These are phyloP conservation scores for Nakazawaea molendinolei DNA, from an alignment of 805 yeast species.

Conservation along the genomic window DNA sequence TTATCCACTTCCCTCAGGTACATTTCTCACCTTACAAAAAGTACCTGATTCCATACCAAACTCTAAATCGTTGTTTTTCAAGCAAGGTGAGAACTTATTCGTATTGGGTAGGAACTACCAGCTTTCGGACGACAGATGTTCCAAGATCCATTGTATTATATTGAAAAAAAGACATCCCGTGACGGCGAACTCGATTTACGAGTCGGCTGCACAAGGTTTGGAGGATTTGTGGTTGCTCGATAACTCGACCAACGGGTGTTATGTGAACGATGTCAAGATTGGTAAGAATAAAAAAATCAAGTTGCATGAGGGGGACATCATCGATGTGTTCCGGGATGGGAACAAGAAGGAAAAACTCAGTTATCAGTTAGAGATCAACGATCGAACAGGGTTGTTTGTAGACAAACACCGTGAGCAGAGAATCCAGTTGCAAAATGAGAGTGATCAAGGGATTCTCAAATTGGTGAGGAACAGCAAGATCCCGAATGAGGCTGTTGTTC, in stretches of 20 bases:
- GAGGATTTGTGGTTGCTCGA: slow-evolving; percentile 80
- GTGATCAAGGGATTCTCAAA: slow-evolving; percentile 6
- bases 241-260: slow-evolving; percentile 74
- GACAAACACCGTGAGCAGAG: not conserved
- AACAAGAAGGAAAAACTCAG: slow-evolving; percentile 44
- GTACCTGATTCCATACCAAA: slow-evolving; percentile 35
- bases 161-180: slow-evolving; percentile 57
- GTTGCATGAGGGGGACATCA: slow-evolving; percentile 56
- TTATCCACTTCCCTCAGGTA: slow-evolving; percentile 36
- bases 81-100: slow-evolving; percentile 61
- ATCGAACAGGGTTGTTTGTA: slow-evolving; percentile 58
- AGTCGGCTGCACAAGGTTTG: slow-evolving; percentile 66
- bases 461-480: slow-evolving; percentile 3
- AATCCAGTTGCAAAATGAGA: slow-evolving; percentile 8
- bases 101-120: slow-evolving; percentile 69
- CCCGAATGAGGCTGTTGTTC: not conserved
- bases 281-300: slow-evolving; percentile 58
- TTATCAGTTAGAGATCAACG: slow-evolving; percentile 46
- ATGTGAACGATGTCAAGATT: slow-evolving; percentile 51
- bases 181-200: slow-evolving; percentile 43
- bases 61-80: slow-evolving; percentile 44
- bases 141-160: slow-evolving; percentile 77
- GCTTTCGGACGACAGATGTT: slow-evolving; percentile 68
- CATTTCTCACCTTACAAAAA: slow-evolving; percentile 57
- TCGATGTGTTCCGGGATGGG: slow-evolving; percentile 61